These are phyloP conservation scores for Silene uniflora DNA, from an alignment of 148 eudicot species.

Conservation along the genomic window DNA sequence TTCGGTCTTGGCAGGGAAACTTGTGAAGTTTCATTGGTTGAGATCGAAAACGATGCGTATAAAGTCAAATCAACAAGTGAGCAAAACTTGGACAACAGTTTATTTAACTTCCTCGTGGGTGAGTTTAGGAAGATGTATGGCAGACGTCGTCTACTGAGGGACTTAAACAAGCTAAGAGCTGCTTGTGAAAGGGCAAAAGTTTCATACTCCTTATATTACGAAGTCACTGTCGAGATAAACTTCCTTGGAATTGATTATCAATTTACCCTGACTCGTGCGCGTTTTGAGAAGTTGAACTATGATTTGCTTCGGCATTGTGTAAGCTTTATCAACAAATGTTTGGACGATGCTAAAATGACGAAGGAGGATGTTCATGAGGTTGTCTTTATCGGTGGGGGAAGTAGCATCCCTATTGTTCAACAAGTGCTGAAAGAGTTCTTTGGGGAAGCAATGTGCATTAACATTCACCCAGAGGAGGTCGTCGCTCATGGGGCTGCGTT, in stretches of 20 bases:
- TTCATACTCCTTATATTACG: not conserved
- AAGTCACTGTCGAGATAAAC: not conserved
- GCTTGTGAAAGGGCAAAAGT: not conserved
- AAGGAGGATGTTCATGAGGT: not conserved
- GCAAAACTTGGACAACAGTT: conserved; percentile 15
- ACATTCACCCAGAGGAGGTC: not conserved
- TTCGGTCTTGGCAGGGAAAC: conserved; percentile 29
- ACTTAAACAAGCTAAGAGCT: not conserved
- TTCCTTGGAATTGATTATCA: not conserved
- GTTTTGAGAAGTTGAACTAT: not conserved
- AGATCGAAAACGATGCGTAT: conserved; percentile 5
- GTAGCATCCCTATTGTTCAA: not conserved
- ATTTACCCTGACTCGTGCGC: too few relatives aligned
- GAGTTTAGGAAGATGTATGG: conserved; percentile 6
- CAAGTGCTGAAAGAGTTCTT: not conserved
- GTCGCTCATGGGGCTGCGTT: not conserved
- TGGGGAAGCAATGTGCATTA: not conserved
- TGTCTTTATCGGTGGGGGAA: not conserved
- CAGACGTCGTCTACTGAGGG: too few relatives aligned
- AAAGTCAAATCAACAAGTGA: conserved; percentile 17
- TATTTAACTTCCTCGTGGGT: conserved; percentile 18
- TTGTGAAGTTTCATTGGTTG: conserved; percentile 23
- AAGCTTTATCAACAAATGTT: not conserved
- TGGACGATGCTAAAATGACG: not conserved
- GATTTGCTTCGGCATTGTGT: not conserved